These are phyloP conservation scores for Chlamydomonas applanata DNA, from an alignment of 139 green algal genomes.

Conservation along the genomic window DNA sequence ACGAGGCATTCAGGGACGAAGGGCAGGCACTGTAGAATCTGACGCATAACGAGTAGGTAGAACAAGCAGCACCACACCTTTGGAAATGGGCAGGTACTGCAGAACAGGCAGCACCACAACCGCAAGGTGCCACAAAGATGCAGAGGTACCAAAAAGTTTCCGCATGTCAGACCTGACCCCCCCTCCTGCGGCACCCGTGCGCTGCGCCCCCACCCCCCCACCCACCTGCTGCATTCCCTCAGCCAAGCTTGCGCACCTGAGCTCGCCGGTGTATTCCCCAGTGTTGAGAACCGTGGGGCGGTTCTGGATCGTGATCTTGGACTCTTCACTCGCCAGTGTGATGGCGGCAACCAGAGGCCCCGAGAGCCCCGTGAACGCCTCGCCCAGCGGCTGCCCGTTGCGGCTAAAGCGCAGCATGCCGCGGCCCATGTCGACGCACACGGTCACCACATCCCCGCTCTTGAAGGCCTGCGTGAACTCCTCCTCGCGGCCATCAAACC, in stretches of 20 bases:
- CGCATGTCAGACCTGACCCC: not conserved
- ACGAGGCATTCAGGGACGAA: no score
- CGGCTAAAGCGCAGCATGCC: constrained; percentile 48
- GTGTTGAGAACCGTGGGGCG: constrained; percentile 62
- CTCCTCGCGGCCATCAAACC: constrained; percentile 47
- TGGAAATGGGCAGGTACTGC: no score
- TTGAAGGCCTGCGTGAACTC: constrained; percentile 57
- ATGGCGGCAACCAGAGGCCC: constrained; percentile 55
- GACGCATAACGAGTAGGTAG: no score
- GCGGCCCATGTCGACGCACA: constrained; percentile 42
- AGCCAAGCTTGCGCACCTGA: constrained; percentile 22
- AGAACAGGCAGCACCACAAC: no score
- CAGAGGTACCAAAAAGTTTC: not conserved
- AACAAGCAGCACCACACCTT: no score
- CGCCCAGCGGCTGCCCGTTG: constrained; percentile 50
- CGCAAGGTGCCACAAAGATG: no score
- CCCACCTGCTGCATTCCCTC: not conserved
- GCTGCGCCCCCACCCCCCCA: not conserved
- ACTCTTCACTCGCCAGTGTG: constrained; percentile 58
- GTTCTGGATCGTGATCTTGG: constrained; percentile 70
- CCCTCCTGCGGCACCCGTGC: not conserved
- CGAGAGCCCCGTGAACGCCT: constrained; percentile 48
- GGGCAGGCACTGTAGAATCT: no score
- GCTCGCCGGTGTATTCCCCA: constrained; percentile 60
- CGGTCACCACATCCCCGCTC: constrained; percentile 62